Conservation (phyloP, 2,329 filamentous ascomycete genomes). For the Pseudogymnoascus sp. region DNA sequence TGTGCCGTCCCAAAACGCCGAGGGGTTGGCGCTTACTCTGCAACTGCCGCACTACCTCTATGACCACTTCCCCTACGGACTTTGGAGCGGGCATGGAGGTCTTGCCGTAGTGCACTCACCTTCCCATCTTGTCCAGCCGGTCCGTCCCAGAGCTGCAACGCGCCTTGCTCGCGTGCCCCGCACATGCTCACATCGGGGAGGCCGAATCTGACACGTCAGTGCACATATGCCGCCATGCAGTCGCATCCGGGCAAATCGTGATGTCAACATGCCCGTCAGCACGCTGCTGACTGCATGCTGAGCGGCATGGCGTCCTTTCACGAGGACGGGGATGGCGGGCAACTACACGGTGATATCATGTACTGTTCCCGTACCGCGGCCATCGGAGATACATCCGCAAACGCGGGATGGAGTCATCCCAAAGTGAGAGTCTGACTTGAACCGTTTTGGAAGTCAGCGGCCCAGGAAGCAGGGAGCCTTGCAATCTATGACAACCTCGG, state of each 20-base stretch:
- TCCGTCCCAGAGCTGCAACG: neutral
- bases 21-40: neutral
- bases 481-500: neutral
- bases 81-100: neutral
- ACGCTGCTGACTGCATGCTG: neutral
- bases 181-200: neutral
- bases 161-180: constrained; percentile 3
- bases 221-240: neutral
- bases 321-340: neutral
- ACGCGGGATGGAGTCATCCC: neutral
- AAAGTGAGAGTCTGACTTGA: neutral
- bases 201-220: constrained; percentile 6
- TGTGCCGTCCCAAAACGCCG: neutral
- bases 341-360: neutral
- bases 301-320: neutral
- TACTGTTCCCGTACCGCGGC: neutral
- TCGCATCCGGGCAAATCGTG: neutral
- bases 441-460: neutral
- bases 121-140: neutral
- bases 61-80: neutral
- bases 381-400: neutral
- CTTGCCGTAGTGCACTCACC: neutral
- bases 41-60: neutral
- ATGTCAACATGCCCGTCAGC: neutral
- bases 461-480: neutral